Conservation (phyloP, 2,329 filamentous ascomycete species). For the Ophiostoma montium region DNA sequence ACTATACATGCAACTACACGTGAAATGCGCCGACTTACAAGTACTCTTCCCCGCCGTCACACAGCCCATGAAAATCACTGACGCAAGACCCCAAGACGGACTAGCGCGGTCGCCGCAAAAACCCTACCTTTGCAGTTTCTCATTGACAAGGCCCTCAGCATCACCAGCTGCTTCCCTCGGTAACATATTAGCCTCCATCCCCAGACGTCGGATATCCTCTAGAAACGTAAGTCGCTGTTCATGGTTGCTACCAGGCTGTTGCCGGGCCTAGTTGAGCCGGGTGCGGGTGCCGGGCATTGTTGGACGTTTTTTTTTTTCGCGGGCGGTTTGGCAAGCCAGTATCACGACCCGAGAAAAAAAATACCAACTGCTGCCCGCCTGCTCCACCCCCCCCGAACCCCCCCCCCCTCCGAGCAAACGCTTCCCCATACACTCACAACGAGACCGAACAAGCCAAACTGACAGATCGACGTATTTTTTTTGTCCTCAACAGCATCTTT, state of each 20-base stretch:
- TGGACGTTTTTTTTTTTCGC: neutral
- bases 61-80: slow-evolving; percentile 4
- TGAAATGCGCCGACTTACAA: neutral
- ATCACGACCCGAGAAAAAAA: slow-evolving; percentile 5
- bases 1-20: neutral
- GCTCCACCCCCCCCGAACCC: slow-evolving; percentile 2
- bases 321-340: neutral
- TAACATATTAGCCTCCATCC: neutral
- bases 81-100: slow-evolving; percentile 3
- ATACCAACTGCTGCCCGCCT: neutral
- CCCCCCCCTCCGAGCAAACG: neutral
- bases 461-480: neutral
- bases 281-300: neutral
- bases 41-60: slow-evolving; percentile 2
- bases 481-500: neutral
- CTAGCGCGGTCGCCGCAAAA: slow-evolving; percentile 7
- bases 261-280: neutral
- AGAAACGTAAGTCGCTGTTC: neutral
- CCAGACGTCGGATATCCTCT: neutral
- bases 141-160: neutral
- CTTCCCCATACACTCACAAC: neutral
- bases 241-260: neutral
- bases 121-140: slow-evolving; percentile 10
- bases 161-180: neutral
- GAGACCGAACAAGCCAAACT: neutral